Evolutionary conservation across 305 asterid species (phyloP).

Genomic region (Stenogyne calaminthoides): DNA sequence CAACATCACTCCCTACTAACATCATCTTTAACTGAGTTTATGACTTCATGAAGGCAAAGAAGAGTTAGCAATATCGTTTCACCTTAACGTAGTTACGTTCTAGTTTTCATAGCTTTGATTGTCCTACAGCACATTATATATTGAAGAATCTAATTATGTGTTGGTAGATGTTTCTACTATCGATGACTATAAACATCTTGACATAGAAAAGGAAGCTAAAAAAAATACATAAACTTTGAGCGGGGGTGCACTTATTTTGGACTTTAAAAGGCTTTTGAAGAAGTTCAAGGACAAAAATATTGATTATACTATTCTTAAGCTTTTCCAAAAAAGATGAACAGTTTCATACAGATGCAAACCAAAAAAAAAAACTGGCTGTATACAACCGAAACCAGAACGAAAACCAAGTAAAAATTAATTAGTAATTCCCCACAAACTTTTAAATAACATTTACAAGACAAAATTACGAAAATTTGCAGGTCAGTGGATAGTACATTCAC

Average conservation of each 20-base stretch:
- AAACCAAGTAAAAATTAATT: neutral
- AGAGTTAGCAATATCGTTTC: neutral
- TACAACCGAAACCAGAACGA: conserved; percentile 9
- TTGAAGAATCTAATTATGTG: conserved; percentile 7
- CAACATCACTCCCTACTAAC: conserved; percentile 6
- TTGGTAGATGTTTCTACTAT: conserved; percentile 5
- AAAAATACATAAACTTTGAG: conserved; percentile 18
- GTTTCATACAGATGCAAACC: too few species aligned
- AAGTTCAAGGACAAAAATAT: conserved; percentile 27
- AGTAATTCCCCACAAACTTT: neutral
- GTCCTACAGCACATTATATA: neutral
- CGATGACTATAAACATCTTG: conserved; percentile 9
- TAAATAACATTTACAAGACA: conserved; percentile 2
- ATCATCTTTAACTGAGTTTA: conserved; percentile 14
- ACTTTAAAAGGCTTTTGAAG: conserved; percentile 18
- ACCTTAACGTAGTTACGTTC: neutral
- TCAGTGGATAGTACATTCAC: neutral
- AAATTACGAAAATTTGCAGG: neutral
- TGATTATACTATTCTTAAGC: conserved; percentile 10
- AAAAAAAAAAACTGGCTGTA: conserved; percentile 10
- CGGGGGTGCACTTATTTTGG: neutral
- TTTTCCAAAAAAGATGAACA: neutral
- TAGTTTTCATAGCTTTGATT: conserved; percentile 19
- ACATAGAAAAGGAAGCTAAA: conserved; percentile 11
- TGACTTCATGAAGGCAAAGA: conserved; percentile 21